Percentiles rank a stretch among this genome's conserved stretches.
Evolutionary conservation across 163 green algal species (phyloP).

Genomic region (Coccomyxa subellipsoidea): DNA sequence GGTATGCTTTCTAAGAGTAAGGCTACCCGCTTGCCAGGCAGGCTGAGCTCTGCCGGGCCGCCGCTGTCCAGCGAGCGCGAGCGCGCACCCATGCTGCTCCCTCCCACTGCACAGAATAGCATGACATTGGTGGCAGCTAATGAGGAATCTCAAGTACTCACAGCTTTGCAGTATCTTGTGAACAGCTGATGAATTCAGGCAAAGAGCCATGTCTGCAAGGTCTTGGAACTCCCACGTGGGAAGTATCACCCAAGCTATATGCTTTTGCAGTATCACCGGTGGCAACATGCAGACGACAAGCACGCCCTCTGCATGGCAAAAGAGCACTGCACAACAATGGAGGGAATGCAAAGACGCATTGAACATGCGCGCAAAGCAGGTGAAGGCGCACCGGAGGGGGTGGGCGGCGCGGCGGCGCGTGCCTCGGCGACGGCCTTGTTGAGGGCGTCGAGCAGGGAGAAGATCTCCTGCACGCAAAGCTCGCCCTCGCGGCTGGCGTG

Average conservation of each 20-base stretch:
- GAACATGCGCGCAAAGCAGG: no score
- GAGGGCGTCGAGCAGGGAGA: constrained; percentile 70
- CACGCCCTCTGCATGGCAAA: no score
- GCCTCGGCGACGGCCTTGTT: constrained; percentile 50
- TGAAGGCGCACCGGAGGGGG: background rate
- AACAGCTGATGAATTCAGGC: no score
- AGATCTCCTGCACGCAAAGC: constrained; percentile 71
- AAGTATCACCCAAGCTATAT: no score
- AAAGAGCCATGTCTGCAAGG: no score
- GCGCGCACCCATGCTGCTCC: background rate
- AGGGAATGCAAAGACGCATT: no score
- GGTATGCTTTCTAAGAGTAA: constrained; percentile 33
- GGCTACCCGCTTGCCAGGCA: background rate
- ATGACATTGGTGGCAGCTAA: background rate
- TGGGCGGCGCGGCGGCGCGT: constrained; percentile 8
- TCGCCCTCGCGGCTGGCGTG: constrained; percentile 49
- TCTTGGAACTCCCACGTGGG: no score
- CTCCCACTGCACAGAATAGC: background rate
- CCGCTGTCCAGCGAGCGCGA: background rate
- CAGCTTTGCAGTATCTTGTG: no score
- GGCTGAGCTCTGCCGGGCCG: background rate
- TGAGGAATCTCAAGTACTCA: no score
- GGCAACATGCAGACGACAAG: no score
- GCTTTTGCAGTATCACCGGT: no score
- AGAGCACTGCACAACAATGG: no score